phyloP scores from a whole-genome alignment of 768 basidiomycete species.

The Psilocybe azurescens region DNA sequence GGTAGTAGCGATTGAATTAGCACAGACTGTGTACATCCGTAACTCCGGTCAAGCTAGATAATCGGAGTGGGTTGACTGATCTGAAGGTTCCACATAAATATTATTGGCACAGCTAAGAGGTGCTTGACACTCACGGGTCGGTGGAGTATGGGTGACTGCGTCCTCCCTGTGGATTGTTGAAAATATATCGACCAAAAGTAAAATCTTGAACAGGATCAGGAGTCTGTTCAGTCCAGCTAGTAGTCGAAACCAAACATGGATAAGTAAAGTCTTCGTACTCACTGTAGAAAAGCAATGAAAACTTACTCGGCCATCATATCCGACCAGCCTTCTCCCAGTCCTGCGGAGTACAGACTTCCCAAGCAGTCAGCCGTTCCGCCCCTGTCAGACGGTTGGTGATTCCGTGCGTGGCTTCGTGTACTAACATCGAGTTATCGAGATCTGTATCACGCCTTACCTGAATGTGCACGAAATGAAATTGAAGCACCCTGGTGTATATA shows the following conservation, averaged over 20 bases:
- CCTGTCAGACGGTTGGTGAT: conserved; percentile 49
- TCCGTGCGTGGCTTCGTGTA: conserved; percentile 54
- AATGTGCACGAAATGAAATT: not conserved
- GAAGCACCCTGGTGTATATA: not conserved
- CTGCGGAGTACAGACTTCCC: conserved; percentile 59
- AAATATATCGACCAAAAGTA: conserved; percentile 55
- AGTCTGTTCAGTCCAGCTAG: conserved; percentile 35
- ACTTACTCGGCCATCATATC: conserved; percentile 44
- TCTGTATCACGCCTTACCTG: conserved; percentile 55
- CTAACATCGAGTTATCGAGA: conserved; percentile 42
- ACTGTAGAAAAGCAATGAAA: not conserved
- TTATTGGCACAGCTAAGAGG: not conserved
- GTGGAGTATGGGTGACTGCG: conserved; percentile 63
- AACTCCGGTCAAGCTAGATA: conserved; percentile 24
- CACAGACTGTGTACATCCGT: conserved; percentile 40
- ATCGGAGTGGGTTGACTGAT: not conserved
- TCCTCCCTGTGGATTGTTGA: conserved; percentile 52
- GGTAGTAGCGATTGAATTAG: conserved; percentile 31
- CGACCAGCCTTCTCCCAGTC: conserved; percentile 69
- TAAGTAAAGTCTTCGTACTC: not conserved
- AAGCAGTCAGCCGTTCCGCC: conserved; percentile 59
- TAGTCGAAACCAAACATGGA: not conserved
- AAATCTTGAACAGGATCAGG: conserved; percentile 36
- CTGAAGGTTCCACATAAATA: not conserved
- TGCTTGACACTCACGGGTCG: conserved; percentile 22